Evolutionary conservation across 1,284 basidiomycete genomes (phyloP).

Genomic region (Kwoniella shivajii): DNA sequence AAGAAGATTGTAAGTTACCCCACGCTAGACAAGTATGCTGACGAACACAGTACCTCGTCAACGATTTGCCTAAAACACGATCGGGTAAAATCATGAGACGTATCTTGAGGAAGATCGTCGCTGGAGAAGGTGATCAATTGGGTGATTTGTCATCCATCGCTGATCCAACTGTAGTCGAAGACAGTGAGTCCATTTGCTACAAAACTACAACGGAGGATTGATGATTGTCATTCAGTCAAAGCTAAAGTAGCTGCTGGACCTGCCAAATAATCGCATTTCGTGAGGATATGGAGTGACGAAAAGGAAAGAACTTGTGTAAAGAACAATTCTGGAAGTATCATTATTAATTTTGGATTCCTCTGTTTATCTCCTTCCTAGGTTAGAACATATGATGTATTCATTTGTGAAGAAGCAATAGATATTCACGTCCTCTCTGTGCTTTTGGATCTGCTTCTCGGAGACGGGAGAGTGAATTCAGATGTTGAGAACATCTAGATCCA

Average conservation of each 20-base stretch:
- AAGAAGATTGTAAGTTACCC: slow-evolving; percentile 68
- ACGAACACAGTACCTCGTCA: slow-evolving; percentile 66
- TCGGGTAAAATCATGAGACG: slow-evolving; percentile 97
- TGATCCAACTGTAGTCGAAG: slow-evolving; percentile 78
- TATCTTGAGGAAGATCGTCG: slow-evolving; percentile 92
- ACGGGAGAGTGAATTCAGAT: no score
- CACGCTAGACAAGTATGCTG: neutral
- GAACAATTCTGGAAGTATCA: no score
- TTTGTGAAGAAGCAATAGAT: no score
- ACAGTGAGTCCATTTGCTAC: slow-evolving; percentile 67
- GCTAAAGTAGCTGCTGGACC: slow-evolving; percentile 14
- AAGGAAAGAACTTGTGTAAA: no score
- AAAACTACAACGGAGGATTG: neutral
- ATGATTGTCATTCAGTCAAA: slow-evolving; percentile 21
- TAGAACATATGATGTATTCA: no score
- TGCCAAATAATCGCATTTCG: neutral
- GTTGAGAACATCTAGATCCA: no score
- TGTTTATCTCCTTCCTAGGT: no score
- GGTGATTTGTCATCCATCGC: slow-evolving; percentile 90
- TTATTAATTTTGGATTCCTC: no score
- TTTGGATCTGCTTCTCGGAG: no score
- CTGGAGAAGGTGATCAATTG: slow-evolving; percentile 88
- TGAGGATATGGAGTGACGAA: no score
- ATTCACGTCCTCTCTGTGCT: no score
- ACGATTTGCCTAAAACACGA: slow-evolving; percentile 91